Conservation (phyloP, 2,329 filamentous ascomycete genomes). For the Aaosphaeria pasadenensis region DNA sequence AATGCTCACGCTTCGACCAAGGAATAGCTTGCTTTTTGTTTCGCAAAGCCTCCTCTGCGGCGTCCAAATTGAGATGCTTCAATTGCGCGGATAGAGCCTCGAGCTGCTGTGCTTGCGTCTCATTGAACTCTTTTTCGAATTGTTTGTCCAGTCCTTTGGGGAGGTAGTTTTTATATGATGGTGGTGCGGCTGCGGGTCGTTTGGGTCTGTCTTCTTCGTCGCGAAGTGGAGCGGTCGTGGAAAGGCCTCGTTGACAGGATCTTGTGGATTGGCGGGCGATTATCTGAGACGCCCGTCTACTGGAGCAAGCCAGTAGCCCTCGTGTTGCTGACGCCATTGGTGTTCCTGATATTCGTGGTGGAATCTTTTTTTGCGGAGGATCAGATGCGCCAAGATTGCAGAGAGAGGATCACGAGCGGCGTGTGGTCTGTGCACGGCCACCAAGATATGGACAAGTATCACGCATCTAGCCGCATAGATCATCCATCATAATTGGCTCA, state of each 20-base stretch:
- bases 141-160: neutral
- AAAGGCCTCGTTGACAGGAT: conserved; percentile 34
- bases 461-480: too few species aligned
- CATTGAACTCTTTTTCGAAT: neutral
- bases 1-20: conserved; percentile 1
- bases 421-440: too few species aligned
- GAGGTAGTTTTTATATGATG: neutral
- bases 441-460: too few species aligned
- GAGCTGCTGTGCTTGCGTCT: conserved; percentile 15
- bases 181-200: conserved; percentile 5
- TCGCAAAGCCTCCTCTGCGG: conserved; percentile 4
- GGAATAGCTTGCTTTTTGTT: neutral
- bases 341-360: conserved; percentile 9
- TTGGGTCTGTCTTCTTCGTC: conserved; percentile 14
- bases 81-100: conserved; percentile 19
- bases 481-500: too few species aligned
- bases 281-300: conserved; percentile 25
- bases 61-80: conserved; percentile 18
- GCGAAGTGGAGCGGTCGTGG: conserved; percentile 19
- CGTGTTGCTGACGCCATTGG: conserved; percentile 37
- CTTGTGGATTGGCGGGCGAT: conserved; percentile 12
- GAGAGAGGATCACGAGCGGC: conserved; percentile 8
- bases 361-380: conserved; percentile 29
- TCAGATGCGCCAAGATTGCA: conserved; percentile 14
- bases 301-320: conserved; percentile 28